These are phyloP conservation scores for Leucaena leucocephala DNA, from an alignment of 306 rosid genomes.

Conservation along the genomic window DNA sequence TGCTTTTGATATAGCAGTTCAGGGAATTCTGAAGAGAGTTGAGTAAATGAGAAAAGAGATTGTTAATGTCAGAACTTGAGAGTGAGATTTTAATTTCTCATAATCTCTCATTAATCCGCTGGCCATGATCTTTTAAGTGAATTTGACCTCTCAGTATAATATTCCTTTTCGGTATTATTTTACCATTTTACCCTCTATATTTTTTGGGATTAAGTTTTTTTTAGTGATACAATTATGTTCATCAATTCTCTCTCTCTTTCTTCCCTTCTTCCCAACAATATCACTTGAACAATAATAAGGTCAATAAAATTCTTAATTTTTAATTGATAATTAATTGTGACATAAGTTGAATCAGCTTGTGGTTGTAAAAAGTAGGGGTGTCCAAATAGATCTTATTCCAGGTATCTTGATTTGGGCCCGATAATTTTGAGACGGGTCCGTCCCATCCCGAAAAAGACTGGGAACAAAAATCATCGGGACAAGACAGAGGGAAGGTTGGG, in stretches of 20 bases:
- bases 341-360: neutral
- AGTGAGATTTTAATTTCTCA: neutral
- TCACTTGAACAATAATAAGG: neutral
- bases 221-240: neutral
- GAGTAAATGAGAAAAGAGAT: constrained; percentile 36
- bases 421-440: too few species aligned
- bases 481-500: too few species aligned
- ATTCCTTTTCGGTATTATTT: neutral
- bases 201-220: neutral
- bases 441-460: too few species aligned
- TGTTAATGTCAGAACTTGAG: neutral
- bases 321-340: neutral
- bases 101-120: neutral
- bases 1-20: constrained; percentile 60
- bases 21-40: constrained; percentile 53
- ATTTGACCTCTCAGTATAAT: neutral
- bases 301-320: neutral
- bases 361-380: too few species aligned
- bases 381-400: too few species aligned
- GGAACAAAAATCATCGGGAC: too few species aligned
- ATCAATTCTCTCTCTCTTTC: neutral
- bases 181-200: neutral
- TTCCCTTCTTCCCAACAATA: neutral
- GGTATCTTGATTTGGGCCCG: too few species aligned
- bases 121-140: neutral